A percentile compares a stretch with the other conserved stretches of the same genome.
phyloP scores from a whole-genome alignment of 1,284 basidiomycete species.

The Tilletia walkeri region DNA sequence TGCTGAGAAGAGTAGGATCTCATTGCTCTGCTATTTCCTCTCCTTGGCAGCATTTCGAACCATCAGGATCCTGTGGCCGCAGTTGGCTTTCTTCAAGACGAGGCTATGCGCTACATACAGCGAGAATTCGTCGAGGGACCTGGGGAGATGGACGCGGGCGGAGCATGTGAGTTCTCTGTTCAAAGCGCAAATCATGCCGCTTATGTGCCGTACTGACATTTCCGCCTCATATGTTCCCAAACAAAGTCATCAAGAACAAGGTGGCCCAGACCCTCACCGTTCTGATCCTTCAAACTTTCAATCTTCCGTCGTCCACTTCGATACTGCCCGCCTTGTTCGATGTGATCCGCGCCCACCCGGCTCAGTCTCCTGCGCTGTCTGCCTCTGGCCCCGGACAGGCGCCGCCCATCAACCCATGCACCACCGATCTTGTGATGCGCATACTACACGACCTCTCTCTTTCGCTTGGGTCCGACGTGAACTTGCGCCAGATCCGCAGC shows the following conservation, averaged over 20 bases:
- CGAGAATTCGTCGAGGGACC: conserved; percentile 46
- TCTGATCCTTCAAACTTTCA: conserved; percentile 87
- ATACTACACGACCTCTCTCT: conserved; percentile 53
- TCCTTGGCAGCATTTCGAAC: background rate
- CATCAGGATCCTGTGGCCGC: conserved; percentile 37
- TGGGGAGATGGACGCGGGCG: conserved; percentile 36
- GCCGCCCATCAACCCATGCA: conserved; percentile 86
- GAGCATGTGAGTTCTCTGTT: conserved; percentile 29
- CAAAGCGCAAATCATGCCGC: background rate
- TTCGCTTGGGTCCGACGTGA: conserved; percentile 52
- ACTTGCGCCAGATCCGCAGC: conserved; percentile 46
- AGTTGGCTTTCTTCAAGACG: conserved; percentile 48
- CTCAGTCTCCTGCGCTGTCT: conserved; percentile 62
- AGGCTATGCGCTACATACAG: conserved; percentile 45
- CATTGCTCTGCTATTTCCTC: background rate
- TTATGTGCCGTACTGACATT: background rate
- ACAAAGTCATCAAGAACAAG: conserved; percentile 84
- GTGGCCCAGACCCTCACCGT: conserved; percentile 94
- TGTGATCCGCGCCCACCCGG: conserved; percentile 57
- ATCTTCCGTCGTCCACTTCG: conserved; percentile 76
- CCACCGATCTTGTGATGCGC: conserved; percentile 63
- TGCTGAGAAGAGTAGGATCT: background rate
- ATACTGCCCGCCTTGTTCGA: conserved; percentile 62
- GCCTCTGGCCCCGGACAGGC: conserved; percentile 73
- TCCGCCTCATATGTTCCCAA: background rate